phyloP scores from a whole-genome alignment of 2,329 filamentous ascomycete species.

The Drechslera avenae region DNA sequence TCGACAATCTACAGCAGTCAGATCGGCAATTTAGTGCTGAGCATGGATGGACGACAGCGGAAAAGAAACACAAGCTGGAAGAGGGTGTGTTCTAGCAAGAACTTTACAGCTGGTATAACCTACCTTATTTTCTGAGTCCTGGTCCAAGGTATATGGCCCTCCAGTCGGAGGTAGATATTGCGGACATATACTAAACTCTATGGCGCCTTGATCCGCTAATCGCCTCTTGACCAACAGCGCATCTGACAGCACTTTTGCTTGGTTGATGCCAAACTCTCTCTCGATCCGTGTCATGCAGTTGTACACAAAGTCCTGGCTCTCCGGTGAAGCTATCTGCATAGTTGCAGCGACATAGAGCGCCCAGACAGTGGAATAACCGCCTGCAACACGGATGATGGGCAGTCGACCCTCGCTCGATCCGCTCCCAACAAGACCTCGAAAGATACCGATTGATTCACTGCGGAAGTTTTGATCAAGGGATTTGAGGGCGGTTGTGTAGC shows the following conservation, averaged over 20 bases:
- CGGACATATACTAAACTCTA: slow-evolving; percentile 3
- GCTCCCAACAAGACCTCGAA: slow-evolving; percentile 1
- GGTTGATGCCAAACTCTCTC: slow-evolving; percentile 47
- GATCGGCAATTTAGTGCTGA: too few relatives aligned
- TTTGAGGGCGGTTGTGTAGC: slow-evolving; percentile 1
- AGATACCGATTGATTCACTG: background rate
- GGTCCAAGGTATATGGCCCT: background rate
- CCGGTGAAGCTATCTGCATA: slow-evolving; percentile 31
- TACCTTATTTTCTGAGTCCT: slow-evolving; percentile 4
- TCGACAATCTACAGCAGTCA: too few relatives aligned
- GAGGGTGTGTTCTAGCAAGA: slow-evolving; percentile 1
- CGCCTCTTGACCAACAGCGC: slow-evolving; percentile 29
- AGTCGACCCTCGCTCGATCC: slow-evolving; percentile 23
- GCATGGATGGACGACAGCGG: background rate
- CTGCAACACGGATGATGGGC: slow-evolving; percentile 39
- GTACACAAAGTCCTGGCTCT: slow-evolving; percentile 33
- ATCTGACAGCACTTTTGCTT: slow-evolving; percentile 36
- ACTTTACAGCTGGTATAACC: slow-evolving; percentile 2
- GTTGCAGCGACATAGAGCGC: slow-evolving; percentile 40
- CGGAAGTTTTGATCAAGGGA: slow-evolving; percentile 34
- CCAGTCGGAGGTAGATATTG: slow-evolving; percentile 16
- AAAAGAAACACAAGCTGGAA: too few relatives aligned
- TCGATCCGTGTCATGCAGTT: slow-evolving; percentile 67
- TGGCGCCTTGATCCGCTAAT: slow-evolving; percentile 9
- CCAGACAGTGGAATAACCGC: slow-evolving; percentile 41